Evolutionary conservation across 1,284 basidiomycete genomes (phyloP), one percentile per base, ranked within the genome.

Genomic region (Anthracocystis setariae): DNA sequence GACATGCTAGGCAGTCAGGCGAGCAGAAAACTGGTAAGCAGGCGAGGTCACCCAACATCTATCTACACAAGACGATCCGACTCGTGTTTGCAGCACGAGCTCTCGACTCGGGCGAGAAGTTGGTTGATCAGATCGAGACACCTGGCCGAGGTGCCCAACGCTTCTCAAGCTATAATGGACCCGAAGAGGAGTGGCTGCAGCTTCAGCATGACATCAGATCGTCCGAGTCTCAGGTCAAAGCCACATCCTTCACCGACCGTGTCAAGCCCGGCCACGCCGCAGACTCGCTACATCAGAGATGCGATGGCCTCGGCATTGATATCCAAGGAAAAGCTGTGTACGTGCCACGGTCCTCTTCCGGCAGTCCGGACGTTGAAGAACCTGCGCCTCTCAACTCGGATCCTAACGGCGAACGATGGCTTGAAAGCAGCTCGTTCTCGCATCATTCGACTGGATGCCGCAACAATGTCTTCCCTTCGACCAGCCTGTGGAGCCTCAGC

Each of bases 41-140:
- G 5, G 40, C 45, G 8, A 43, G 42, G 20, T 54, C 61, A 12
- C 53, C 70, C 21, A 60, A 58, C 47, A 71, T 78, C 55, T 79
- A 64, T 32, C 46, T 79, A 48, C 73, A 79, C 69, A 71, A 73
- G 51, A 47, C 58, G 32, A 73, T 79, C 38, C 66, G 77, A 2
- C 76, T 79, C 33, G 73, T 77, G 35, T 79, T 79, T 54, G 68
- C 64, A 7, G 74, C 77, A 43, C 62, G 76, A 12, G 60, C 63
- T 2, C 72, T 68, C 32, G 77, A 79, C 57, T 64, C 55, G 32
- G 42, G 49, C 18, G 77, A 79, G 38, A 68, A 61, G 46, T 53
- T 76, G 2, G 47, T 57, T n/a, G 62, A 70, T 17, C 51, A 64
- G 2, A 57, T 67, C 25, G 77, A 78, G 49, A 76, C 74, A 40